Evolutionary conservation across 768 basidiomycete species (phyloP).

Genomic region (Boletus rex-veris): DNA sequence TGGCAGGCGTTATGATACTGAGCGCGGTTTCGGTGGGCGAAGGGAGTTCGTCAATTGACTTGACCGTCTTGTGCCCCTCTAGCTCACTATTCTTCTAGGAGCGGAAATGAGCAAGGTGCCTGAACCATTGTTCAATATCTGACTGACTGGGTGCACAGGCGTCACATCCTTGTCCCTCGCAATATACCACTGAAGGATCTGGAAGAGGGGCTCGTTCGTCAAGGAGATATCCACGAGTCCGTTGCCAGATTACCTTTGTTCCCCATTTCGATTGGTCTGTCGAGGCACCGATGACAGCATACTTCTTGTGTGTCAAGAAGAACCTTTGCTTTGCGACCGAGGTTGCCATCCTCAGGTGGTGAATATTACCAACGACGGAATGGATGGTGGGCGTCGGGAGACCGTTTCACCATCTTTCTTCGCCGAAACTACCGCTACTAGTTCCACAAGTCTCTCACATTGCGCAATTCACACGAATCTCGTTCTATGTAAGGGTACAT

Average conservation of each 20-base stretch:
- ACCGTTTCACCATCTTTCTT: not conserved
- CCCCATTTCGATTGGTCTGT: conserved; percentile 77
- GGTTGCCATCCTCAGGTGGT: conserved; percentile 19
- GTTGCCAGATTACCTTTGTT: conserved; percentile 50
- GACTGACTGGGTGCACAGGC: conserved; percentile 70
- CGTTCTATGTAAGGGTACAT: no score
- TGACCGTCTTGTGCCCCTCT: conserved; percentile 59
- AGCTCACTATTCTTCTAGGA: conserved; percentile 65
- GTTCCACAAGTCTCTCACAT: not conserved
- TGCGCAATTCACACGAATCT: no score
- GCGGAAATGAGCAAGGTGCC: not conserved
- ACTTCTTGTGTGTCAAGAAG: conserved; percentile 62
- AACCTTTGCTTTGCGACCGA: conserved; percentile 43
- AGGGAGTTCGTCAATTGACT: conserved; percentile 52
- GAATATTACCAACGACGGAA: not conserved
- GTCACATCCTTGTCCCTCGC: conserved; percentile 54
- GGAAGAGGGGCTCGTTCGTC: not conserved
- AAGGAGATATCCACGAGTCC: not conserved
- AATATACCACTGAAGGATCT: conserved; percentile 81
- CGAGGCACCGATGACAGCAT: conserved; percentile 81
- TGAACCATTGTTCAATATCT: not conserved
- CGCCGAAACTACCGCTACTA: not conserved
- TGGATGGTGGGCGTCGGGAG: not conserved
- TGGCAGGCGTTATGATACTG: conserved; percentile 75
- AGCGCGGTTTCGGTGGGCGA: conserved; percentile 65